Percentiles rank a stretch among this genome's conserved stretches.
Evolutionary conservation across 352 stramenopile species (phyloP).

Genomic region (Globisporangium nodosum): DNA sequence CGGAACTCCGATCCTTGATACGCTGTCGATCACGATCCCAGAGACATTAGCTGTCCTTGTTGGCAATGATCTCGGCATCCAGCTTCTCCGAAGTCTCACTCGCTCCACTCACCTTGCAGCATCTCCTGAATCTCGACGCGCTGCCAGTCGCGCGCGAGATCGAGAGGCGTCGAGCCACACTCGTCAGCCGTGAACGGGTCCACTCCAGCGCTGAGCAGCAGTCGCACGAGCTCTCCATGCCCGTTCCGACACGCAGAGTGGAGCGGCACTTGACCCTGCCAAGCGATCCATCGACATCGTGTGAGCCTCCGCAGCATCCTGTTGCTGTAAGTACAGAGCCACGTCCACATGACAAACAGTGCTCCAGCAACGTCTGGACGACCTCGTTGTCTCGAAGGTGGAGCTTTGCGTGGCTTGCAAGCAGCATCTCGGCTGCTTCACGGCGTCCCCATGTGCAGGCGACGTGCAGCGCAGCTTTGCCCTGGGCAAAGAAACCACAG

Average conservation of each 20-base stretch:
- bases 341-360: not conserved
- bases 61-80: not conserved
- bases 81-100: not conserved
- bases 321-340: not conserved
- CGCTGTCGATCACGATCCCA: not conserved
- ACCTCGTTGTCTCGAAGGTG: slow-evolving; percentile 37
- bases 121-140: slow-evolving; percentile 42
- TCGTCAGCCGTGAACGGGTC: slow-evolving; percentile 47
- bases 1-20: slow-evolving; percentile 10
- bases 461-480: slow-evolving; percentile 43
- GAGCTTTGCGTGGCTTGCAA: slow-evolving; percentile 24
- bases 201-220: slow-evolving; percentile 25
- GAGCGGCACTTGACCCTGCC: slow-evolving; percentile 42
- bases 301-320: not conserved
- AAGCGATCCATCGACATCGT: not conserved
- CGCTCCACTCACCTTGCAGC: slow-evolving; percentile 25
- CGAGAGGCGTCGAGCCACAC: slow-evolving; percentile 36
- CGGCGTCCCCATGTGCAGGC: slow-evolving; percentile 51
- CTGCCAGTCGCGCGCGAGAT: slow-evolving; percentile 57
- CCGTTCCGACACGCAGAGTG: slow-evolving; percentile 57
- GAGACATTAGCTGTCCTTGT: not conserved
- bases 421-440: slow-evolving; percentile 32
- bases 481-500: slow-evolving; percentile 15
- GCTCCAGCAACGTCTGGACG: not conserved
- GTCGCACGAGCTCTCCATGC: slow-evolving; percentile 36